These are phyloP conservation scores for Punctularia strigosozonata DNA, from an alignment of 768 basidiomycete species.

Conservation along the genomic window DNA sequence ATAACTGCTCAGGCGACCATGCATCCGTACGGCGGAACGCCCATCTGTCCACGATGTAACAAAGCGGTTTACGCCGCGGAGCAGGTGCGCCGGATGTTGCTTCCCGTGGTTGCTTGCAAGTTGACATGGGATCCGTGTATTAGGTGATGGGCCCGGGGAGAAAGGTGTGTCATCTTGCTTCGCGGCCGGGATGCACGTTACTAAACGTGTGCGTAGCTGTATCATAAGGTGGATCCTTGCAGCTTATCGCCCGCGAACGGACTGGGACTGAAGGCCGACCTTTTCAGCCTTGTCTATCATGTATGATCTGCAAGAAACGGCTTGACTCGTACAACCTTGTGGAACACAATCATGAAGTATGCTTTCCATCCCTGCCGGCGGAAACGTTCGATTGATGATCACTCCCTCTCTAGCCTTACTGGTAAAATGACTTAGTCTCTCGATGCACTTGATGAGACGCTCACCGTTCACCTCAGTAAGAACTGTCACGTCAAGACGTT, in stretches of 20 bases:
- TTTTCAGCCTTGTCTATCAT: constrained; percentile 65
- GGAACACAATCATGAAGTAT: constrained; percentile 75
- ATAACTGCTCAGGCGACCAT: constrained; percentile 24
- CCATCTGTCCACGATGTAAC: constrained; percentile 61
- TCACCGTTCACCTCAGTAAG: constrained; percentile 40
- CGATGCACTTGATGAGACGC: background rate
- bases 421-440: constrained; percentile 16
- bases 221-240: constrained; percentile 50
- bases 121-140: constrained; percentile 6
- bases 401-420: constrained; percentile 26
- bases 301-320: constrained; percentile 63
- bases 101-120: background rate
- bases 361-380: constrained; percentile 11
- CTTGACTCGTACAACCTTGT: constrained; percentile 67
- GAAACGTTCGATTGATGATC: constrained; percentile 1
- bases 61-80: constrained; percentile 83
- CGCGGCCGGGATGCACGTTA: constrained; percentile 1
- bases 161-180: constrained; percentile 41
- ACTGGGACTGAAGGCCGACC: background rate
- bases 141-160: constrained; percentile 82
- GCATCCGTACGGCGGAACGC: constrained; percentile 64
- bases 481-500: constrained; percentile 71
- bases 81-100: constrained; percentile 39
- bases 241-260: background rate
- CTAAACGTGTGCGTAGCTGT: constrained; percentile 35